Percentiles rank a stretch among this genome's conserved stretches.
Evolutionary conservation across 164 flowering plant species (phyloP).

Genomic region (Santalum album): DNA sequence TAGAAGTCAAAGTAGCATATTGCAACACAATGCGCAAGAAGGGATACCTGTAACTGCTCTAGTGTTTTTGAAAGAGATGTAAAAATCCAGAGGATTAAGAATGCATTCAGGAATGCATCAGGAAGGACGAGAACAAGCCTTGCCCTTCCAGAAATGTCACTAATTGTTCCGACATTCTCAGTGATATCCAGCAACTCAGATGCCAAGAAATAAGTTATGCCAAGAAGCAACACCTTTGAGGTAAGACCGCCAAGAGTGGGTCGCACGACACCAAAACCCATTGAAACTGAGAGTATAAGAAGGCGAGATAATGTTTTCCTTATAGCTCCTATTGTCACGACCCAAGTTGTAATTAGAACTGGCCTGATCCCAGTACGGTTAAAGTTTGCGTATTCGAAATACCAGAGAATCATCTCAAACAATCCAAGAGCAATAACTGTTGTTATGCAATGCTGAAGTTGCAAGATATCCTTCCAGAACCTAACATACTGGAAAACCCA

Average conservation of each 20-base stretch:
- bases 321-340: constrained; percentile 85
- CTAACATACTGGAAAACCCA: constrained; percentile 79
- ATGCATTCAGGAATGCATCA: constrained; percentile 82
- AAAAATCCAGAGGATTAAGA: constrained; percentile 87
- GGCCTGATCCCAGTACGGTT: constrained; percentile 75
- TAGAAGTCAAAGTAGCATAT: neutral
- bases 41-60: constrained; percentile 82
- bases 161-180: constrained; percentile 85
- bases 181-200: constrained; percentile 76
- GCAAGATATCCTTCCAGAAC: constrained; percentile 74
- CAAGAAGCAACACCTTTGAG: constrained; percentile 81
- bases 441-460: constrained; percentile 79
- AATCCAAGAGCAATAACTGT: constrained; percentile 70
- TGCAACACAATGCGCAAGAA: neutral
- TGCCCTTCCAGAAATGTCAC: constrained; percentile 87
- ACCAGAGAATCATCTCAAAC: constrained; percentile 89
- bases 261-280: constrained; percentile 95
- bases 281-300: constrained; percentile 73
- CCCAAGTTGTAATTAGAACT: constrained; percentile 73
- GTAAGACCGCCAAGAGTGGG: constrained; percentile 98
- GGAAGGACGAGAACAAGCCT: constrained; percentile 85
- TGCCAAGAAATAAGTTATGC: constrained; percentile 77
- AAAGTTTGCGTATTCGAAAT: constrained; percentile 68
- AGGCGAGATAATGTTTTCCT: constrained; percentile 78
- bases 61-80: constrained; percentile 86